Base-by-base conservation (phyloP, 306 rosid genomes). In the Castanospermum australe region DNA sequence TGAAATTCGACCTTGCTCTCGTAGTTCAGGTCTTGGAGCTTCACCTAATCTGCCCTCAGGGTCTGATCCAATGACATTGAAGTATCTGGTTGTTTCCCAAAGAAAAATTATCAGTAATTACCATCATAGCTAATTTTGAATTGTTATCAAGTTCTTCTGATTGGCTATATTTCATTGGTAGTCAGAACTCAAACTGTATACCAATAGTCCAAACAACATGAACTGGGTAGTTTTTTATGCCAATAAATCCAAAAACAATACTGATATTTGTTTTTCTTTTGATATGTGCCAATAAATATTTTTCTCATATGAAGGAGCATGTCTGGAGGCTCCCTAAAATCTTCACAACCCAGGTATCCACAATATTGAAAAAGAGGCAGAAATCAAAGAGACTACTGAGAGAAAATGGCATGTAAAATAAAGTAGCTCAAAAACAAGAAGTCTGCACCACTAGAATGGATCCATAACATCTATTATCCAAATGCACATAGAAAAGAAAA, bases 1-100 rank as follows among this genome's bases (percentile, higher is more conserved):
- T 3, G 99, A 95, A 70, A 95, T 95, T 66, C 99, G 92, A 64
- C 99, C 99, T 44, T 93, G 99, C 76, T 95, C 99, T 69, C 99
- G 94, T 38, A 95, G 85, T 83, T 95, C 98, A 66, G 98, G 97
- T 79, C 93, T 93, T 32, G 98, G 99, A 75, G 99, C 99, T 88
- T 95, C 98, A 13, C 99, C 99, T 81, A 95, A 85, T 86, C 96
- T 93, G 52, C 99, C 99, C 73, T 87, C 94, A 14, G 96, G 97
- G 69, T 95, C 98, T 13, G 99, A 95, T 67, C 99, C 99, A 90
- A 95, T 95, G 85, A 95, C 99, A 83, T 91, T 95, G 90, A 95
- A 95, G 85, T 94, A 94, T 75, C 98, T 93, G 79, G 71, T 69
- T 48, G 81, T 48, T 69, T 56, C 47, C 55, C 52, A 51, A 71